Evolutionary conservation across 2,329 filamentous ascomycete genomes (phyloP), one percentile per base, ranked within the genome.

Genomic region (Chalara sp.): DNA sequence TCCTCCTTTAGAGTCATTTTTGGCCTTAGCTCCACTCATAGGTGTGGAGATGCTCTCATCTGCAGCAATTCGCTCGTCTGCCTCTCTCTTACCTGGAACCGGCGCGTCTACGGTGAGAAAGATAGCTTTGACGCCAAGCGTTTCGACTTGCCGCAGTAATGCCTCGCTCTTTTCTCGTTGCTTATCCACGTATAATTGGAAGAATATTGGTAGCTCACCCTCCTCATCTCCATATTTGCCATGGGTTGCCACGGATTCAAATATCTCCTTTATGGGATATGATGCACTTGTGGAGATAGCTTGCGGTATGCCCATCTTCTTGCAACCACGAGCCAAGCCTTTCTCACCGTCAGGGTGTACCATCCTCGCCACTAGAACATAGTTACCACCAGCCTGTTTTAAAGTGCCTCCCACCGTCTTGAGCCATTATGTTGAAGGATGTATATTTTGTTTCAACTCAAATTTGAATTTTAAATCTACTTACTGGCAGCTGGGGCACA

Each of bases 311-410:
- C 78, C 75, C 11, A 72, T 67, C 2, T 60, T 66, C 47, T 70
- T 68, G 52, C 77, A 78, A 1, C 75, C 81, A 30, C 72, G 68
- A 0, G 74, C 79, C 11, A 84, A 70, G 11, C 73, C 80, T 33
- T 73, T 69, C 64, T 87, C 83, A n/a, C 83, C 84, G 30, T 83
- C 76, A 0, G 77, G 74, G 58, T 87, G 81, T 44, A 83, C 79
- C 49, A 85, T 65, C 47, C 73, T 76, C 4, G 79, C 81, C 76
- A 86, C 21, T 21, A 21, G 21, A 21, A 21, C 21, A 21, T 21
- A 21, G 21, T 21, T 21, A 3, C 21, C 21, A 21, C 3, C 21
- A 21, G 21, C 21, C 21, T 21, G 21, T 21, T 21, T 21, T 21
- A 21, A 21, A 21, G 21, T 21, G 21, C 21, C 21, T 21, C 21